Base-by-base conservation (phyloP, 768 basidiomycete species). In the Trametes meyenii region DNA sequence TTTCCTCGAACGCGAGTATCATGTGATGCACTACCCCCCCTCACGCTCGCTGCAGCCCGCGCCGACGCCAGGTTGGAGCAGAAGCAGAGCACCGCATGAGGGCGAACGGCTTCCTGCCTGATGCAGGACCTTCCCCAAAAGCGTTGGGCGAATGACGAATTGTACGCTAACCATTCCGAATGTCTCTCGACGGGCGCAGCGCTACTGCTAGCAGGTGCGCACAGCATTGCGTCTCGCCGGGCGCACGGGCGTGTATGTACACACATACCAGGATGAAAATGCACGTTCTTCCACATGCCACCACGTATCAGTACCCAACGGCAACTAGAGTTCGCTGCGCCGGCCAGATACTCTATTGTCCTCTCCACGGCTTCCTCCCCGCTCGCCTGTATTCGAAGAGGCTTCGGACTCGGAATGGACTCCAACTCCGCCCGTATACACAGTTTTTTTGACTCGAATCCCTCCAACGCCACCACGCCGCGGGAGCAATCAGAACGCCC, bases 201-300 rank as follows among this genome's bases (percentile, higher is more conserved):
- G 52, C 51, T 33, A 33, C 8, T 3, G 29, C n/a, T n/a, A 8
- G 8, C 8, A 8, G 29, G 29, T 33, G 29, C 38, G 52, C 55
- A 62, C 50, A 56, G 61, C 61, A 55, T 50, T 42, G 46, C 54
- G 35, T 49, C 23, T 50, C 42, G 55, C 55, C 17, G 12, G 19
- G 44, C 29, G 29, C 19, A n/a, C 29, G 26, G 26, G 14, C 33
- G 26, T n/a, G n/a, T n/a, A n/a, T n/a, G n/a, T 24, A 33, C 19
- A 46, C 10, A 24, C 5, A 21, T 21, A 23, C 21, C 21, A 46
- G 10, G 45, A 21, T 21, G 21, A 13, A 21, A 13, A 46, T 46
- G 45, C 24, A 46, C 45, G 45, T 23, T 23, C 29, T 33, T 33
- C 29, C 29, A 33, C 29, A 33, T 33, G 4, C 29, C 29, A 33